Evolutionary conservation across 2,329 filamentous ascomycete genomes (phyloP), one percentile per base, ranked within the genome.

Genomic region (Cladorrhinum sp.): DNA sequence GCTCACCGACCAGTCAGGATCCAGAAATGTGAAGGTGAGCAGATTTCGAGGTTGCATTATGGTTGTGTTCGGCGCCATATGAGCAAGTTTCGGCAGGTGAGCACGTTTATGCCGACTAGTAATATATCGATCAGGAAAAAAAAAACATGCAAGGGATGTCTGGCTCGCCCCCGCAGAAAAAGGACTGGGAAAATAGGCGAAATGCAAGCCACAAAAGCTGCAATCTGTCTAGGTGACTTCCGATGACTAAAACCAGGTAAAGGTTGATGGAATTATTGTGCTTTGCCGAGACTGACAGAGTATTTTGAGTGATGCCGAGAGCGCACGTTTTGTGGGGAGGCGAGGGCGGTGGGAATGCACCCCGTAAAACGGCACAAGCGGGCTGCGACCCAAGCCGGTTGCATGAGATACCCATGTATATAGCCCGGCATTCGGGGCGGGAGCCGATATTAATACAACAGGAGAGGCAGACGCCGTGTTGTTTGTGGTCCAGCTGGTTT

Each of bases 331-430:
- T 18, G 48, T 22, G 48, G 23, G 20, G 48, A 23, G 18, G 48
- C 16, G 20, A 16, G 8, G 48, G 23, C 7, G 48, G 48, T 10
- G 48, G 48, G 20, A 49, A 45, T 55, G 36, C 16, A 45, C 53
- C 53, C 53, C 53, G 27, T 32, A 55, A 48, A 48, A 10, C 20
- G 53, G 20, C 32, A 48, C 16, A n/a, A 13, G 53, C 36, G 53
- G 53, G 53, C 53, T 55, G 53, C 53, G 53, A 55, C 53, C 53
- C 53, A 55, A 55, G 53, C 38, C 53, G 53, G 53, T 55, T 55
- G 53, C 32, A 41, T 48, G 20, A 45, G 16, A 48, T 20, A 55
- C 38, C 53, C 53, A 24, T 55, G 53, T 55, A 23, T 48, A 22
- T 24, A 32, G 36, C 38, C 29, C 36, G 38, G 36, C 22, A 23